phyloP scores from a whole-genome alignment of 2,329 filamentous ascomycete genomes.

The Penicillium sclerotiorum region DNA sequence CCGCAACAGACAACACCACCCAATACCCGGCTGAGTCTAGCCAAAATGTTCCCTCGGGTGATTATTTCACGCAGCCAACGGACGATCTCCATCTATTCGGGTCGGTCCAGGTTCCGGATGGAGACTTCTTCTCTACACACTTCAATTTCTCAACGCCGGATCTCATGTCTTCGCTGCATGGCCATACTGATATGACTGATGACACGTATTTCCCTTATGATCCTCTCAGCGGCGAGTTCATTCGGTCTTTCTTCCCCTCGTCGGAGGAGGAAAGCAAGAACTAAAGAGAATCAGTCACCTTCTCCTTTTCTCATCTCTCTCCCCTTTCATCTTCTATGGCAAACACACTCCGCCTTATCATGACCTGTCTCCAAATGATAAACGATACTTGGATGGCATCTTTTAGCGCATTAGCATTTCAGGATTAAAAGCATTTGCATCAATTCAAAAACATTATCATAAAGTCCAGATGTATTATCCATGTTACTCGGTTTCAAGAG shows the following conservation, averaged over 20 bases:
- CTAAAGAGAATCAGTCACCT: background rate
- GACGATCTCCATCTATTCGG: constrained; percentile 13
- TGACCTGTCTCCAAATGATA: background rate
- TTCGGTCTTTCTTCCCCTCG: constrained; percentile 40
- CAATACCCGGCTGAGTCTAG: background rate
- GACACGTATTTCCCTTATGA: constrained; percentile 43
- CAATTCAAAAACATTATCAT: background rate
- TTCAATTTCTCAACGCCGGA: constrained; percentile 18
- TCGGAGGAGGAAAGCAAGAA: constrained; percentile 27
- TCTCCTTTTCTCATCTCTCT: background rate
- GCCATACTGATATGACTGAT: constrained; percentile 14
- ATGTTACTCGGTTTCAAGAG: background rate
- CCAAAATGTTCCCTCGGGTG: constrained; percentile 1
- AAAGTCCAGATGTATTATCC: background rate
- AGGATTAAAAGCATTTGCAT: background rate
- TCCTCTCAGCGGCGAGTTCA: constrained; percentile 41
- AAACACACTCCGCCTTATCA: background rate
- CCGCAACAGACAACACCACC: constrained; percentile 1
- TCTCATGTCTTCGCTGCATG: constrained; percentile 14
- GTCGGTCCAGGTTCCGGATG: constrained; percentile 9
- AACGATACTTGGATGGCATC: background rate
- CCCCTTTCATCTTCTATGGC: background rate
- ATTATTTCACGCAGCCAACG: constrained; percentile 17
- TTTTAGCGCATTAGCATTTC: constrained; percentile 7
- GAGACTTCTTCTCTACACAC: constrained; percentile 15